Conservation (phyloP, 306 rosid species). For the Mucuna pruriens region DNA sequence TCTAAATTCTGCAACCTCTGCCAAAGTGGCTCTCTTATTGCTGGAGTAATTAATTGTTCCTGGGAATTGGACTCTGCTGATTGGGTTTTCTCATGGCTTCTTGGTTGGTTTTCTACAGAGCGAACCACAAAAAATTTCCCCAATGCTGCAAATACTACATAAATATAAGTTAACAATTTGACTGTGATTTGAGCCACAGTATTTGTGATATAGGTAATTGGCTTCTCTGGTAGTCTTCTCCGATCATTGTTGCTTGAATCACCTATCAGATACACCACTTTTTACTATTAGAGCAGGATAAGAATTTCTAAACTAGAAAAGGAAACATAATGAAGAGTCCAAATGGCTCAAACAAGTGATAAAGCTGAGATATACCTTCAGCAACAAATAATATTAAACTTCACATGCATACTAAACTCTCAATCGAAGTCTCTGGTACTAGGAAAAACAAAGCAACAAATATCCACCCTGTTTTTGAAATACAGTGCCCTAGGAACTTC, state of each 20-base stretch:
- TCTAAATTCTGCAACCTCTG: constrained; percentile 86
- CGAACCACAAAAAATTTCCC: constrained; percentile 48
- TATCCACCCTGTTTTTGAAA: constrained; percentile 15
- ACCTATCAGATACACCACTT: constrained; percentile 57
- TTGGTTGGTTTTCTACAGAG: constrained; percentile 40
- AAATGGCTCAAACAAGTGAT: constrained; percentile 13
- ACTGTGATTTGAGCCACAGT: constrained; percentile 50
- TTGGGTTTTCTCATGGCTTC: constrained; percentile 39
- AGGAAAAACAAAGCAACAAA: constrained; percentile 12
- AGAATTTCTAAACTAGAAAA: constrained; percentile 1
- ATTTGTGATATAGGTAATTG: constrained; percentile 52
- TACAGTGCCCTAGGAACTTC: constrained; percentile 12
- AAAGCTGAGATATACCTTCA: constrained; percentile 42
- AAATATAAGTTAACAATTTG: constrained; percentile 62
- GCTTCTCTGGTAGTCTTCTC: constrained; percentile 53
- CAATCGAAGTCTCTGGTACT: constrained; percentile 19
- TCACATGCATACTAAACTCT: constrained; percentile 4
- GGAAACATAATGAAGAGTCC: constrained; percentile 7
- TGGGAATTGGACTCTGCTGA: constrained; percentile 48
- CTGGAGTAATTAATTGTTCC: constrained; percentile 51
- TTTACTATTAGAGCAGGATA: constrained; percentile 16
- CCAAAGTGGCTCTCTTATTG: constrained; percentile 66
- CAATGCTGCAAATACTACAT: constrained; percentile 53
- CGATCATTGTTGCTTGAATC: constrained; percentile 46
- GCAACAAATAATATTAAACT: constrained; percentile 33